Evolutionary conservation across 1,139 yeast genomes (phyloP), one percentile per base, ranked within the genome.

Genomic region (Debaryomyces robertsiae): DNA sequence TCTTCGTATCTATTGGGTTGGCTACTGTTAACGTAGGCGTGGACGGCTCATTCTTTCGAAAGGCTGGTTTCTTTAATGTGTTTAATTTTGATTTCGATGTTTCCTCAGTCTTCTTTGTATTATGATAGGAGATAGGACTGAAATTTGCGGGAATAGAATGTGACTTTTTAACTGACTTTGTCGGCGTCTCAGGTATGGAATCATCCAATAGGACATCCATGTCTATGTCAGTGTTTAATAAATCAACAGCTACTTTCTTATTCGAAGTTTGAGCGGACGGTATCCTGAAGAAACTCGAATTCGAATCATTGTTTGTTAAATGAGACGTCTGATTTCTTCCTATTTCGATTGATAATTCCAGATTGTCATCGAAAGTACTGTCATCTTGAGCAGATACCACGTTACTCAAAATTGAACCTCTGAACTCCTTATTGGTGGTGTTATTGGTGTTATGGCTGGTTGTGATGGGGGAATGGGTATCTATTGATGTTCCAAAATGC

Each of bases 181-280:
- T 73, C 1, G 78, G 78, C 0, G 78, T 73, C 47, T 70, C 75
- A 1, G 74, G 72, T 4, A 65, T 54, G 11, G 53, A 46, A 11
- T 56, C 51, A 35, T 54, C 58, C 18, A 46, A 39, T 15, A 50
- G 57, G 39, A 55, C 47, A 30, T 62, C 63, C 11, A 65, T 47
- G 36, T 62, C 67, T 31, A 62, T 46, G 29, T 61, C 67, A 14
- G 46, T 43, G 27, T 44, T 46, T 9, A 50, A 36, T 5, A 45
- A 32, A 23, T 43, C 42, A 6, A 44, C 18, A 10, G 39, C 42
- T 27, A 45, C 24, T 7, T 39, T 43, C 27, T 50, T 48, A 28
- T 44, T 46, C 13, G 49, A 50, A 27, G 53, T 53, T 27, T 43
- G 39, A 16, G 56, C 49, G 2, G 61, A 52, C 4, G 61, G 48